Percentiles rank a stretch among this genome's conserved stretches.
Evolutionary conservation across 1,284 basidiomycete species (phyloP).

Genomic region (Marasmius sp.): DNA sequence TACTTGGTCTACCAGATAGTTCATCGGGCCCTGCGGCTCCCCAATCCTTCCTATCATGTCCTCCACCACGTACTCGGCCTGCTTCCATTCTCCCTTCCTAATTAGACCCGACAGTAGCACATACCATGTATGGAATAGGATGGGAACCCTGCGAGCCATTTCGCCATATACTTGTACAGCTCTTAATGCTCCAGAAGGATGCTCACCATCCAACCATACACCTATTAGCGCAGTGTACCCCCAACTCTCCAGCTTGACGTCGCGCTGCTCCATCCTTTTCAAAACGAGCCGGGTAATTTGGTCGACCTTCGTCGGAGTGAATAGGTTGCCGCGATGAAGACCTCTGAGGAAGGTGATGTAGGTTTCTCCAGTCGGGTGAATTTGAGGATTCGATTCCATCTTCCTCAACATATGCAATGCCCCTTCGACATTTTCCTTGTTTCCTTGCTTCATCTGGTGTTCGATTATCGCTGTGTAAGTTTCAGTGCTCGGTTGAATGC

Average conservation of each 20-base stretch:
- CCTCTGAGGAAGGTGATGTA: slow-evolving; percentile 70
- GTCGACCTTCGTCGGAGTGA: slow-evolving; percentile 39
- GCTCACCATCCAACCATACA: slow-evolving; percentile 54
- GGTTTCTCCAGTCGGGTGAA: slow-evolving; percentile 68
- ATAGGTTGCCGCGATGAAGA: slow-evolving; percentile 53
- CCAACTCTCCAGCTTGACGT: slow-evolving; percentile 53
- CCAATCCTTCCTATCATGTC: slow-evolving; percentile 51
- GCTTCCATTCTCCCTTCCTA: slow-evolving; percentile 49
- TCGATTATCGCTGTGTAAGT: slow-evolving; percentile 77
- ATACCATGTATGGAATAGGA: slow-evolving; percentile 72
- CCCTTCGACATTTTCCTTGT: slow-evolving; percentile 51
- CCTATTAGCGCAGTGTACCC: slow-evolving; percentile 78
- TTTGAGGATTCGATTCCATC: slow-evolving; percentile 65
- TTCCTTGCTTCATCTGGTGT: slow-evolving; percentile 59
- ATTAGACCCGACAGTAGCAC: slow-evolving; percentile 67
- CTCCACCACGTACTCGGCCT: slow-evolving; percentile 58
- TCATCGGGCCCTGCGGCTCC: slow-evolving; percentile 31
- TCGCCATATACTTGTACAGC: slow-evolving; percentile 65
- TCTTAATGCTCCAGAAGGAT: slow-evolving; percentile 46
- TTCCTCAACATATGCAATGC: slow-evolving; percentile 65
- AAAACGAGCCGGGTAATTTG: slow-evolving; percentile 52
- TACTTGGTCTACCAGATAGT: slow-evolving; percentile 33
- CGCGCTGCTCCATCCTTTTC: slow-evolving; percentile 56
- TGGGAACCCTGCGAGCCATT: slow-evolving; percentile 56
- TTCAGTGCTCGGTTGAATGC: slow-evolving; percentile 70